Conservation (phyloP, 106 monocot species). For the Allium fistulosum region DNA sequence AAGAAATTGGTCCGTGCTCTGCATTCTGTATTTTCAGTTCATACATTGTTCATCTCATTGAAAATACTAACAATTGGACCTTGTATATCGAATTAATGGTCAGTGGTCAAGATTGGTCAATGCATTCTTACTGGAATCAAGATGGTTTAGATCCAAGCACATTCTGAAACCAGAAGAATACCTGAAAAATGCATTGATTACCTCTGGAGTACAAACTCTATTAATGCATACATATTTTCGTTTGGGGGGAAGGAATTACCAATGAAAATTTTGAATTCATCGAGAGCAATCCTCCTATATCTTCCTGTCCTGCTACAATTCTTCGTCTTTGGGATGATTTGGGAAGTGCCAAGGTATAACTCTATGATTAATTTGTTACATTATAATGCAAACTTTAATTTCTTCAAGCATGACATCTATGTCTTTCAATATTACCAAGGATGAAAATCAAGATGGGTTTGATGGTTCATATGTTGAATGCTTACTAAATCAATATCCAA, state of each 20-base stretch:
- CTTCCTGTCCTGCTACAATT: constrained; percentile 28
- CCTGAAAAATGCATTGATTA: constrained; percentile 29
- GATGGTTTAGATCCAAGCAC: constrained; percentile 27
- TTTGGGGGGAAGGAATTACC: constrained; percentile 16
- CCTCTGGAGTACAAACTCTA: no score
- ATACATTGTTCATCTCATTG: not conserved
- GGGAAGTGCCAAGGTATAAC: constrained; percentile 37
- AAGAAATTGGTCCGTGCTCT: constrained; percentile 20
- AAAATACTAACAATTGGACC: not conserved
- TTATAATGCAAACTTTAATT: not conserved
- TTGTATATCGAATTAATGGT: not conserved
- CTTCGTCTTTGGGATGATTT: constrained; percentile 59
- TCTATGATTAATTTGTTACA: not conserved
- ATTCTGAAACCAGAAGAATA: constrained; percentile 26
- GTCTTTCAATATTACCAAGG: constrained; percentile 12
- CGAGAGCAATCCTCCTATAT: constrained; percentile 4
- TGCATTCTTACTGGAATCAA: constrained; percentile 38
- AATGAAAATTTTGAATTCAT: constrained; percentile 9
- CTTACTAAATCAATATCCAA: constrained; percentile 33
- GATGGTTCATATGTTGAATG: constrained; percentile 45
- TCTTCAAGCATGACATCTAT: not conserved
- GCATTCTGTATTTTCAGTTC: not conserved
- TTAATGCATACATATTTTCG: no score
- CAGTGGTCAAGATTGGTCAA: constrained; percentile 35
- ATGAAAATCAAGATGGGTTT: constrained; percentile 47